Evolutionary conservation across 148 eudicot species (phyloP).

Genomic region (Cornus florida): DNA sequence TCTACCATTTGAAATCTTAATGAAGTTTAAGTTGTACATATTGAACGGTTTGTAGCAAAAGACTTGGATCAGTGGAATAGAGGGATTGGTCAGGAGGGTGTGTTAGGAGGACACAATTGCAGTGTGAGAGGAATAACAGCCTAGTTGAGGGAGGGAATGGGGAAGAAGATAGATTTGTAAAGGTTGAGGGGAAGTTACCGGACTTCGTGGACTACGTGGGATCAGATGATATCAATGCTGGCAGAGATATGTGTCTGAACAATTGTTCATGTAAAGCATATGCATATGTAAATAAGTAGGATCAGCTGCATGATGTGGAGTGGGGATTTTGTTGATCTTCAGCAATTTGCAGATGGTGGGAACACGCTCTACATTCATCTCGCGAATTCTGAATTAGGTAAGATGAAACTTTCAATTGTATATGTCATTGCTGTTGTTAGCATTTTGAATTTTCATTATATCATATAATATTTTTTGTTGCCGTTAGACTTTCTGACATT

Average conservation of each 20-base stretch:
- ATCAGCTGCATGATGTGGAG: conserved; percentile 62
- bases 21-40: too few species aligned
- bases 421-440: neutral
- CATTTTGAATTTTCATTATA: too few species aligned
- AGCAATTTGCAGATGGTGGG: conserved; percentile 37
- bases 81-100: conserved; percentile 56
- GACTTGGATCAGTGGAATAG: conserved; percentile 29
- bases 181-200: conserved; percentile 48
- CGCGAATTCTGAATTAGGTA: conserved; percentile 52
- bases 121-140: conserved; percentile 30
- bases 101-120: conserved; percentile 33
- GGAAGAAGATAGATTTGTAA: conserved; percentile 35
- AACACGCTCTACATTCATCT: conserved; percentile 40
- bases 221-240: conserved; percentile 8
- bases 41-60: conserved; percentile 47
- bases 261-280: conserved; percentile 64
- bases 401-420: conserved; percentile 4
- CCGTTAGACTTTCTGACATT: too few species aligned
- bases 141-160: conserved; percentile 6
- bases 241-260: conserved; percentile 35
- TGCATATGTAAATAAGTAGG: conserved; percentile 39
- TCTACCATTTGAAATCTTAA: too few species aligned
- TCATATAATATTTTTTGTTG: too few species aligned
- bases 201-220: conserved; percentile 43
- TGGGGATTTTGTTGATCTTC: conserved; percentile 47